phyloP scores from a whole-genome alignment of 164 flowering plant genomes.

The Chimonanthus salicifolius region DNA sequence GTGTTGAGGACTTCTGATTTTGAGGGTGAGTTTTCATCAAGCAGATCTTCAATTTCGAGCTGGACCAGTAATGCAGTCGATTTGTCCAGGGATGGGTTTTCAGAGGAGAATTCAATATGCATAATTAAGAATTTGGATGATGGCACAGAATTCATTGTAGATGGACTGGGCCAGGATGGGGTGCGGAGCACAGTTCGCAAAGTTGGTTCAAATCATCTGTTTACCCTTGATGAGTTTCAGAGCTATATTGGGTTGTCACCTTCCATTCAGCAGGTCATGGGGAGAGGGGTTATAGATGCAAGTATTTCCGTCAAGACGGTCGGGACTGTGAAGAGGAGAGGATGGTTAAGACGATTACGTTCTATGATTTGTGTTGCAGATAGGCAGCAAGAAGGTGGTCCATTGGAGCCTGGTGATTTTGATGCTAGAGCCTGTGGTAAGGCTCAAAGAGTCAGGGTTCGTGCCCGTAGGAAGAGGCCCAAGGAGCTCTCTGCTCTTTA shows the following conservation, averaged over 20 bases:
- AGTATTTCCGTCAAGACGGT: constrained; percentile 9
- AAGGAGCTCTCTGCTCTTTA: constrained; percentile 86
- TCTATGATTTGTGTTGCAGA: constrained; percentile 42
- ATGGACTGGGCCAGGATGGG: constrained; percentile 30
- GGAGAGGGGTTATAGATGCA: constrained; percentile 24
- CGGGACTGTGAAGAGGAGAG: constrained; percentile 29
- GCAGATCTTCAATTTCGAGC: constrained; percentile 23
- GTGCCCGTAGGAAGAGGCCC: constrained; percentile 34
- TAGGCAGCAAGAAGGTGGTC: constrained; percentile 24
- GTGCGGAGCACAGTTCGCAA: constrained; percentile 26
- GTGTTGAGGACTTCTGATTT: constrained; percentile 34
- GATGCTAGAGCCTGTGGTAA: constrained; percentile 12
- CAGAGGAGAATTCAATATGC: constrained; percentile 20
- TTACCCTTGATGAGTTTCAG: constrained; percentile 40
- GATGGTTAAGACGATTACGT: constrained; percentile 57
- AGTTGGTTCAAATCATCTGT: constrained; percentile 34
- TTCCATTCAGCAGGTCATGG: constrained; percentile 27
- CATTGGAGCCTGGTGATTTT: constrained; percentile 10
- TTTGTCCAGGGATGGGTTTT: constrained; percentile 13
- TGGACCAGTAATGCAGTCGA: constrained; percentile 8
- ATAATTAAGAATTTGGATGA: constrained; percentile 38
- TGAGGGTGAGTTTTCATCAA: constrained; percentile 29
- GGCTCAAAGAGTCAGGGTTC: constrained; percentile 60
- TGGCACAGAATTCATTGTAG: constrained; percentile 27
- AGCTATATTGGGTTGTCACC: constrained; percentile 34